Evolutionary conservation across 2,329 filamentous ascomycete species (phyloP), one percentile per base, ranked within the genome.

Genomic region (Fusarium sp.): DNA sequence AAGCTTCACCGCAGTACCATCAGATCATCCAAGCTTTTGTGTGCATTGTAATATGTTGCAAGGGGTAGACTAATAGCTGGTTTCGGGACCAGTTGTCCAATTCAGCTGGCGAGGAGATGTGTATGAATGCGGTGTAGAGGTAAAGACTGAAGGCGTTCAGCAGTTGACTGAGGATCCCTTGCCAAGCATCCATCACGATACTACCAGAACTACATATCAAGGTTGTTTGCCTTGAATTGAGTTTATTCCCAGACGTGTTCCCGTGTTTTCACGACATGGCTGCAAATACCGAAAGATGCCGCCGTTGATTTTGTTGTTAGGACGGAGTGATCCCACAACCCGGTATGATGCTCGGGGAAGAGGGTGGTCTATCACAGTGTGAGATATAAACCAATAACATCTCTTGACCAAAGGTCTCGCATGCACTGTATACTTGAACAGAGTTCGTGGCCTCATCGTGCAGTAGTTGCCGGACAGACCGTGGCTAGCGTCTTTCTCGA

Each of bases 391-490:
- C 46, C 57, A 69, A 57, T 58, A 18, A 33, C 9, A 12, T 3
- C 13, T 34, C 59, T 33, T 41, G 47, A 3, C 9, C 18, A 15
- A 20, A 13, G n/a, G 47, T 50, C 4, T 41, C 4, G 7, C 8
- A 18, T 49, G 42, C 70, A 74, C 72, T 73, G 72, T 74, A 58
- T 71, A 73, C 70, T 30, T 55, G 23, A 13, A n/a, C 34, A 4
- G 20, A 30, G 40, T 50, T 45, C 57, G 57, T 70, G 62, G 66
- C 49, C 67, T 72, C 69, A 67, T 74, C 65, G 69, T 74, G 70
- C 72, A 74, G 72, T 74, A 74, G 72, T 52, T 72, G 72, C 72
- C 72, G 72, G 72, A 18, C 64, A 46, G 67, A 52, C 72, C 72
- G 71, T 66, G 56, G 40, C 58, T 73, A 68, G 69, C 52, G 49